Base-by-base conservation (phyloP, 805 yeast genomes). In the Osmozyma mogii region DNA sequence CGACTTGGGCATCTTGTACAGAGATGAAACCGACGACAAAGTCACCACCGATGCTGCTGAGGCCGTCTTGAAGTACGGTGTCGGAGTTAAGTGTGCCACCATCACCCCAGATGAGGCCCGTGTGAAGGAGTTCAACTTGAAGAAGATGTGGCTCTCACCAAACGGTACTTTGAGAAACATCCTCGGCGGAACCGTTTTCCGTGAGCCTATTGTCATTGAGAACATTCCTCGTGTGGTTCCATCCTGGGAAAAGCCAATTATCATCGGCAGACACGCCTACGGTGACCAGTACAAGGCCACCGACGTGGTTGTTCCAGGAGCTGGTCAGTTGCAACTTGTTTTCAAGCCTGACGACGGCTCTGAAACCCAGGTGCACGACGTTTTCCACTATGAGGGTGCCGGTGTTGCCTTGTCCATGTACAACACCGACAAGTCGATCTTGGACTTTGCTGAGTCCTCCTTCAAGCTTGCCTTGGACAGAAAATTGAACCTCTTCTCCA, bases 261-360 rank as follows among this genome's bases (percentile, higher is more conserved):
- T 82, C 31, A 82, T 82, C 44, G 92, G 92, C 34, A 77, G 92
- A 73, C 92, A 82, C 40, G 89, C 89, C 10, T 78, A 73, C 49
- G 89, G 87, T 40, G 92, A 82, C 53, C 89, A 82, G 58, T 82
- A 82, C 54, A 81, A 79, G 57, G 85, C 88, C 31, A 78, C 85
- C 11, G 88, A 82, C 54, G 54, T 78, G 25, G 71, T 79, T 28
- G 62, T 81, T 32, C 75, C 78, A 16, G 73, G 71, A 29, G 73
- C 80, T 5, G 92, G 92, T 39, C 66, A 68, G 30, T 58, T 82
- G 47, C 78, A 78, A 47, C 55, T 82, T 46, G 75, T 71, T 7
- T 81, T 67, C 61, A 78, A 72, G 28, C 87, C 88, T 19, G 69
- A 68, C 28, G 61, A 65, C 34, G 80, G 80, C 6, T 61, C 72